Base-by-base conservation (phyloP, 305 asterid species). In the Solanum hybrid region DNA sequence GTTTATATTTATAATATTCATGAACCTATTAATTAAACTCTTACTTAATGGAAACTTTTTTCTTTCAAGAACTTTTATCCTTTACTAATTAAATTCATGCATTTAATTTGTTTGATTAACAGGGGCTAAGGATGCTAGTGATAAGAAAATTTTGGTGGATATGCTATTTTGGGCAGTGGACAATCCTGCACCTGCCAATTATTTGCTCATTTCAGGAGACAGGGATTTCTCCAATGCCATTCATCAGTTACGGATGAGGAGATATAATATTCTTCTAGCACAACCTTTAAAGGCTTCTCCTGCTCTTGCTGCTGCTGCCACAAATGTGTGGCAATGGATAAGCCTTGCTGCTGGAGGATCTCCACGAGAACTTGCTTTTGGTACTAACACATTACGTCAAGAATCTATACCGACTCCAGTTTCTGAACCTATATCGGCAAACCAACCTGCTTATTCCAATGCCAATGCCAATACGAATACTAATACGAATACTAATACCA, bases 121-220 rank as follows among this genome's bases (percentile, higher is more conserved):
- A 94, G 97, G 95, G 28, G 91, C 40, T n/a, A 95, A 93, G 88
- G 96, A 93, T 93, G 95, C 95, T 9, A 94, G 95, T 89, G 94
- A 94, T 71, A 93, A 95, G 90, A 92, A 92, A 83, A 93, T 94
- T 36, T 86, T 94, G 76, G 96, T 93, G 85, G 95, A 94, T 78
- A 94, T 95, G 95, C 90, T 94, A 79, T 90, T 94, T 86, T 95
- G 96, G 96, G 96, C 96, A 14, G 94, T 95, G 8, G 95, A 95
- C 90, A 94, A 95, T 92, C 96, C 96, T 64, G 95, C 97, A 77
- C 96, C 96, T 6, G 96, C 95, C 20, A 95, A 95, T 93, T 94
- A 92, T 90, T 87, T 95, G 89, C 92, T 95, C 33, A 93, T 94
- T 34, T 94, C 95, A 0, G 95, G 96, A 24, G 96, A 94, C 76